Conservation (phyloP, 768 basidiomycete genomes). For the Lepiota subincarnata region DNA sequence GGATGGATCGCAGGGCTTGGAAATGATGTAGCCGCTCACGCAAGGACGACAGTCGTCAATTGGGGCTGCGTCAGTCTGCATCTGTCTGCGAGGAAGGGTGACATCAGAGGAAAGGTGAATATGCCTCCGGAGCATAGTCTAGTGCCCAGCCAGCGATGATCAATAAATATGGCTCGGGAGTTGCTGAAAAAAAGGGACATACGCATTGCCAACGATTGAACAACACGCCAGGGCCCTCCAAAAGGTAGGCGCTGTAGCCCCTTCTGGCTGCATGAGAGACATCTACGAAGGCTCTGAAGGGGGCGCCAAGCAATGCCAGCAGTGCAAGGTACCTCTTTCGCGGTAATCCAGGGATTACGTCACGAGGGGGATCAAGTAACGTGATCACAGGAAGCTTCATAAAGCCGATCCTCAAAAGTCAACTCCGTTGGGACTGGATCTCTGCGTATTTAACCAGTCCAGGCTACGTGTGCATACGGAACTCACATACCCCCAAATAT, state of each 20-base stretch:
- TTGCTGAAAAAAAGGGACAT: constrained; percentile 21
- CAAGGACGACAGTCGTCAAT: constrained; percentile 71
- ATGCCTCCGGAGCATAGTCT: constrained; percentile 80
- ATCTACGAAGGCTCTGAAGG: no score
- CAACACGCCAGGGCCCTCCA: constrained; percentile 32
- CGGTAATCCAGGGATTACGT: background rate
- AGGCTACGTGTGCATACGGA: background rate
- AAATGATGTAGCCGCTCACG: constrained; percentile 40
- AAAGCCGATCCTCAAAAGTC: constrained; percentile 2
- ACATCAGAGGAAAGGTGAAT: constrained; percentile 74
- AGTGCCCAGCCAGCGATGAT: background rate
- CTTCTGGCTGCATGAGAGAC: background rate
- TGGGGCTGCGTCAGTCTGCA: constrained; percentile 72
- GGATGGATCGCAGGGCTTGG: background rate
- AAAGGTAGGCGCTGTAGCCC: constrained; percentile 6
- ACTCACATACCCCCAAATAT: constrained; percentile 18
- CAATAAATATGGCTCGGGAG: background rate
- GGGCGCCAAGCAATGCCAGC: background rate
- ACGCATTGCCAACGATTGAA: constrained; percentile 66
- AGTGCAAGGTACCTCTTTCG: no score
- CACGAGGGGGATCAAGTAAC: constrained; percentile 2
- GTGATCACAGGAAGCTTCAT: background rate
- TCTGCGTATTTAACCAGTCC: constrained; percentile 5
- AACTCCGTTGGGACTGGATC: background rate
- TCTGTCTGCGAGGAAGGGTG: constrained; percentile 55